Evolutionary conservation across 1,284 basidiomycete genomes (phyloP), one percentile per base, ranked within the genome.

Genomic region (Rhodotorula sp.): DNA sequence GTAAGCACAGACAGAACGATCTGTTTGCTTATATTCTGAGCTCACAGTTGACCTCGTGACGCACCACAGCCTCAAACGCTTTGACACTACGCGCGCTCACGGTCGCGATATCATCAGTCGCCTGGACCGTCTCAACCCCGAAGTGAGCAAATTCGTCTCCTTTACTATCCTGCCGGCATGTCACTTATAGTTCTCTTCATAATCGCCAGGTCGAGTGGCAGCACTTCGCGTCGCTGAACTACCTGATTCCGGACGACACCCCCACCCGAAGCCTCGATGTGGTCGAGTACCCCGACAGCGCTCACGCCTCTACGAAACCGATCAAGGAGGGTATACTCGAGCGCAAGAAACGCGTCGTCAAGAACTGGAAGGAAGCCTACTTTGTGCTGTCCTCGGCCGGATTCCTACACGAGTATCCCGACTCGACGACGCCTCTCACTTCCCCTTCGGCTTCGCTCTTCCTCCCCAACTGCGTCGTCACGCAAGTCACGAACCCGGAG

Each of bases 291-390:
- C 64, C 64, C 16, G 58, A 67, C 14, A 62, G 65, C 26, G 56
- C 70, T 50, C 63, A 73, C 54, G n/a, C 64, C 5, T 49, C 66
- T 16, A 72, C 72, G 18, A 31, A 54, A 14, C 62, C 69, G 28
- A 26, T 74, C 58, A 63, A 62, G 45, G 64, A 72, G 23, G 75
- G 75, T n/a, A 19, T 67, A 7, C 56, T 76, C n/a, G 75, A 74
- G 48, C 62, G 75, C 8, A 66, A 72, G 62, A 72, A 68, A 55
- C 54, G 72, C 19, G 66, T 74, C 62, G 15, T 67, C 21, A 61
- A 64, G 60, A 69, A 26, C 5, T 76, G 72, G 72, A 70, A 70
- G 52, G 52, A 70, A 60, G 64, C 68, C 14, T 72, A 61, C 60
- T 76, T 67, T 59, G 66, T 76, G 56, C 66, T 76, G 26, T 67